A percentile compares a stretch with the other conserved stretches of the same genome.
Conservation (phyloP, 768 basidiomycete genomes). For the Sarcomyxa edulis region DNA sequence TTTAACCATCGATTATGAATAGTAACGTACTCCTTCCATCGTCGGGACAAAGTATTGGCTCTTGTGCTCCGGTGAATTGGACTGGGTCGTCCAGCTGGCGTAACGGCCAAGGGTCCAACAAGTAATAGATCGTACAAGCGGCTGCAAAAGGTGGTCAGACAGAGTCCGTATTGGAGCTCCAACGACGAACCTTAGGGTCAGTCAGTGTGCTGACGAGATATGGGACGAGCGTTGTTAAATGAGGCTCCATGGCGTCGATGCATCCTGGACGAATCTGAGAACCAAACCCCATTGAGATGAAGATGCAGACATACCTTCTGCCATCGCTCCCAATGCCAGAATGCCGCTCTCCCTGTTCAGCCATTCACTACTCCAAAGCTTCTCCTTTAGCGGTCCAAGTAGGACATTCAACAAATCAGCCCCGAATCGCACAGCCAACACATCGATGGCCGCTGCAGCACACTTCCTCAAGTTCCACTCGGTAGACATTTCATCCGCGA, state of each 20-base stretch:
- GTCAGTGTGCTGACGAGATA: constrained; percentile 88
- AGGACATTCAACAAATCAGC: constrained; percentile 87
- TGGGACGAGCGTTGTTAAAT: constrained; percentile 88
- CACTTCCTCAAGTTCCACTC: constrained; percentile 99
- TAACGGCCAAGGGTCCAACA: constrained; percentile 99
- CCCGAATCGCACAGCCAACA: constrained; percentile 90
- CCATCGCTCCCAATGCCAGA: constrained; percentile 94
- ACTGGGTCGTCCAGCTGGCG: constrained; percentile 94
- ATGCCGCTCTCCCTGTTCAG: constrained; percentile 93
- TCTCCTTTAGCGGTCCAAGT: constrained; percentile 85
- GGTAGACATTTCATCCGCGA: constrained; percentile 94
- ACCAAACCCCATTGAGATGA: not conserved
- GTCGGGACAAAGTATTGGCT: constrained; percentile 91
- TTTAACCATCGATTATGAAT: not conserved
- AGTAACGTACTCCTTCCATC: constrained; percentile 82
- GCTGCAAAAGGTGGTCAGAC: constrained; percentile 39
- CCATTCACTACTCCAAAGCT: constrained; percentile 93
- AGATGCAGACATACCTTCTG: constrained; percentile 69
- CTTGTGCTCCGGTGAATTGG: constrained; percentile 81
- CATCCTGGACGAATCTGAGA: constrained; percentile 55
- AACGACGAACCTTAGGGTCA: constrained; percentile 74
- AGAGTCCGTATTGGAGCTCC: constrained; percentile 6
- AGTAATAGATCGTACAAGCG: constrained; percentile 95
- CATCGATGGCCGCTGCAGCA: constrained; percentile 94
- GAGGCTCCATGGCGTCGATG: constrained; percentile 92